Evolutionary conservation across 179 eudicot genomes (phyloP).

Genomic region (Silene vulgaris): DNA sequence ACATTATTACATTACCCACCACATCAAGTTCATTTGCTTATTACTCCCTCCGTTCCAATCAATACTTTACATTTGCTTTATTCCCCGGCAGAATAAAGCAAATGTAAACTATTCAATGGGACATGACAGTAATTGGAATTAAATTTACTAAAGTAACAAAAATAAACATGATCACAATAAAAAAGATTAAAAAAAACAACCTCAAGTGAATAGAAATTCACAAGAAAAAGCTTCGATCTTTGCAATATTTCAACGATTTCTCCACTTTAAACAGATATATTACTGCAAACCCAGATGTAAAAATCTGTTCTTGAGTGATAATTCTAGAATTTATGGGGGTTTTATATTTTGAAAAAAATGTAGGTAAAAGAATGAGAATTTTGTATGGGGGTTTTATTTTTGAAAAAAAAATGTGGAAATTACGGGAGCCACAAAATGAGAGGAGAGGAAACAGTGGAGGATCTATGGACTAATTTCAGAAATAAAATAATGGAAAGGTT

Average conservation of each 20-base stretch:
- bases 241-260: not conserved
- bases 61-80: too few relatives aligned
- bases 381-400: not conserved
- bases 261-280: not conserved
- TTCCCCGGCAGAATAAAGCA: too few relatives aligned
- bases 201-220: not conserved
- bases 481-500: not conserved
- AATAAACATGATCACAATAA: not conserved
- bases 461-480: too few relatives aligned
- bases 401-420: conserved; percentile 10
- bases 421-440: conserved; percentile 27
- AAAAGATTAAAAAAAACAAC: conserved; percentile 10
- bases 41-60: too few relatives aligned
- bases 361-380: not conserved
- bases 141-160: not conserved
- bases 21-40: too few relatives aligned
- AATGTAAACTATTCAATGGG: too few relatives aligned
- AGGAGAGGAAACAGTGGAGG: not conserved
- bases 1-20: too few relatives aligned
- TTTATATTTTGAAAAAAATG: not conserved
- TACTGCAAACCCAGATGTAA: conserved; percentile 18
- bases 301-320: conserved; percentile 15
- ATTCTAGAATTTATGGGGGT: not conserved
- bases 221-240: not conserved
- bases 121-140: too few relatives aligned